Evolutionary conservation across 2,329 filamentous ascomycete species (phyloP), one percentile per base, ranked within the genome.

Genomic region (Claviceps humidiphila): DNA sequence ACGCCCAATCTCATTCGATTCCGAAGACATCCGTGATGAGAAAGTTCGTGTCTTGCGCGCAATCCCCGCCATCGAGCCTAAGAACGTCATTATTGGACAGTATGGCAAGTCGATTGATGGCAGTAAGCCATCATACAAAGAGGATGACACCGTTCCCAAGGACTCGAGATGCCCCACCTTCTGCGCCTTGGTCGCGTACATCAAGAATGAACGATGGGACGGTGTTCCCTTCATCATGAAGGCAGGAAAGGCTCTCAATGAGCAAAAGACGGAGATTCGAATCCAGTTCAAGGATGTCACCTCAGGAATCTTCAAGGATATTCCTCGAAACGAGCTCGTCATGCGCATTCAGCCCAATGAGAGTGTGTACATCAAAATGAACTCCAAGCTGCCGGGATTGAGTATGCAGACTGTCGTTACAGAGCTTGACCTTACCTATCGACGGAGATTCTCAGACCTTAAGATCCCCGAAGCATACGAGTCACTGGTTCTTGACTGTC

Each of bases 331-430:
- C 76, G 93, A 98, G 75, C 85, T 98, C 59, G 93, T 98, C 64
- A 96, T 98, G 76, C 90, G 93, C 60, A 95, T 98, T 59, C 93
- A 98, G 76, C 93, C 93, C 63, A 98, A 98, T 75, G 93, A 98
- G 79, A 95, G 88, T 67, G 90, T 98, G 60, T 98, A 98, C 75
- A 95, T 97, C 72, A 98, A 98, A 83, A 98, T 98, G 93, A 98
- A 98, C 84, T 97, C 91, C 34, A 98, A 98, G 79, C 78, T 98
- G 54, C 94, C 93, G 20, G 93, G 93, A 63, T 77, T 98, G 63
- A 97, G 89, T 76, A 98, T 97, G 90, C 93, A 98, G 78, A 98
- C 93, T 13, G 93, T 97, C 41, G 88, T 96, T 61, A 98, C 93
- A 55, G 93, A 98, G 75, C 86, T 98, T 55, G 93, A 98, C 66